Conservation (phyloP, 1,284 basidiomycete species). For the Cystobasidiaceae sp. region DNA sequence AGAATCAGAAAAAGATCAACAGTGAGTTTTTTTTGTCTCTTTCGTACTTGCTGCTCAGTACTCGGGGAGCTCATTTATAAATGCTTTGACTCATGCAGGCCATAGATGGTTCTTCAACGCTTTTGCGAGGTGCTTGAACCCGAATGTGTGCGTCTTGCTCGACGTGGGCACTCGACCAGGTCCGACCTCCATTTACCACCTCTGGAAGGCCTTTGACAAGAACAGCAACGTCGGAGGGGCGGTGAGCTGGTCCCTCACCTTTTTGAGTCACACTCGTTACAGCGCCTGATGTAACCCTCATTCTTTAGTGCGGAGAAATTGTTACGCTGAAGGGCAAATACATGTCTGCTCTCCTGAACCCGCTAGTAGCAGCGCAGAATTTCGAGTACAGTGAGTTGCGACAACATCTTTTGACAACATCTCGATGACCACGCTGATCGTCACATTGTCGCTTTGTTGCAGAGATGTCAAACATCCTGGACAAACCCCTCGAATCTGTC, state of each 20-base stretch:
- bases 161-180: constrained; percentile 94
- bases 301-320: constrained; percentile 31
- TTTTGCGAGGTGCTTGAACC: constrained; percentile 49
- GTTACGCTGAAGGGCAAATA: constrained; percentile 31
- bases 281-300: background rate
- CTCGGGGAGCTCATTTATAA: background rate
- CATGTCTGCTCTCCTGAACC: constrained; percentile 70
- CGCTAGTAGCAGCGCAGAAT: constrained; percentile 81
- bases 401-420: constrained; percentile 20
- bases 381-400: constrained; percentile 64
- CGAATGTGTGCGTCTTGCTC: constrained; percentile 87
- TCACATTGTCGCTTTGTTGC: background rate
- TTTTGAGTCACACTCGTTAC: background rate
- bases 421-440: background rate
- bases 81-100: constrained; percentile 35
- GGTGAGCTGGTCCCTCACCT: constrained; percentile 48
- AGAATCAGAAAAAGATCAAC: constrained; percentile 43
- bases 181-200: constrained; percentile 80
- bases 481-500: constrained; percentile 72
- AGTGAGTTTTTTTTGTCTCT: background rate
- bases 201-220: constrained; percentile 75
- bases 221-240: constrained; percentile 94
- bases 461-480: constrained; percentile 48
- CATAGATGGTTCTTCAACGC: constrained; percentile 50
- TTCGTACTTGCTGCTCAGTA: background rate